These are phyloP conservation scores for Infundibulicybe gibba DNA, from an alignment of 768 basidiomycete genomes.

Conservation along the genomic window DNA sequence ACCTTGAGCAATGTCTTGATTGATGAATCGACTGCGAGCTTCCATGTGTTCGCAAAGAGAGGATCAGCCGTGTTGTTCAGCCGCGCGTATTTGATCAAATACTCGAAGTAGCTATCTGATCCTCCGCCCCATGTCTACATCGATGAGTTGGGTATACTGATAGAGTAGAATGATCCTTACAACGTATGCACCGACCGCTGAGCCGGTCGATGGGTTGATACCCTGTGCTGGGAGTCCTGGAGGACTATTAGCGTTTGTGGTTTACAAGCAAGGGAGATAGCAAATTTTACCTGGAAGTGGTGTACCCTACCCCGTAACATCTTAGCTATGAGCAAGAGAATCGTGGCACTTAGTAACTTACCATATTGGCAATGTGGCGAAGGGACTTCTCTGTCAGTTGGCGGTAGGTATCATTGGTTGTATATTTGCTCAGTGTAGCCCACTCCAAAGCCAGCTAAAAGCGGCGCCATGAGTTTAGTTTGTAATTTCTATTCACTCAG, in stretches of 20 bases:
- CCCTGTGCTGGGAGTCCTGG: constrained; percentile 54
- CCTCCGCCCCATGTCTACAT: constrained; percentile 65
- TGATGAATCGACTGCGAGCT: constrained; percentile 67
- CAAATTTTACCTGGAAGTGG: constrained; percentile 34
- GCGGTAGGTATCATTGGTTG: constrained; percentile 57
- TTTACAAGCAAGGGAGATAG: background rate
- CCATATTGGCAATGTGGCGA: constrained; percentile 44
- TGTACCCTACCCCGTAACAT: constrained; percentile 20
- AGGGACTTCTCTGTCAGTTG: constrained; percentile 48
- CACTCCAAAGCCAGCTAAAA: constrained; percentile 58
- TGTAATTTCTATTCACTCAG: background rate
- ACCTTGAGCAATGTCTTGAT: constrained; percentile 57
- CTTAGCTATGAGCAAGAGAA: background rate
- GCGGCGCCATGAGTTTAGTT: too few relatives aligned
- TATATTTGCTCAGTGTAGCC: constrained; percentile 49
- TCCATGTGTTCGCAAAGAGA: constrained; percentile 63
- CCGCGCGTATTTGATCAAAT: constrained; percentile 70
- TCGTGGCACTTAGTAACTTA: constrained; percentile 10
- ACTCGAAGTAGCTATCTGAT: constrained; percentile 76
- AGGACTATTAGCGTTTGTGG: background rate
- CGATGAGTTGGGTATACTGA: background rate
- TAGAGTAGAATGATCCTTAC: constrained; percentile 20
- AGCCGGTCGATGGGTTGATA: constrained; percentile 51
- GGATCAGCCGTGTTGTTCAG: constrained; percentile 63
- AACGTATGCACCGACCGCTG: constrained; percentile 52